Percentiles rank a stretch among this genome's conserved stretches.
Conservation (phyloP, 2,329 filamentous ascomycete genomes). For the Grosmannia penicillata region DNA sequence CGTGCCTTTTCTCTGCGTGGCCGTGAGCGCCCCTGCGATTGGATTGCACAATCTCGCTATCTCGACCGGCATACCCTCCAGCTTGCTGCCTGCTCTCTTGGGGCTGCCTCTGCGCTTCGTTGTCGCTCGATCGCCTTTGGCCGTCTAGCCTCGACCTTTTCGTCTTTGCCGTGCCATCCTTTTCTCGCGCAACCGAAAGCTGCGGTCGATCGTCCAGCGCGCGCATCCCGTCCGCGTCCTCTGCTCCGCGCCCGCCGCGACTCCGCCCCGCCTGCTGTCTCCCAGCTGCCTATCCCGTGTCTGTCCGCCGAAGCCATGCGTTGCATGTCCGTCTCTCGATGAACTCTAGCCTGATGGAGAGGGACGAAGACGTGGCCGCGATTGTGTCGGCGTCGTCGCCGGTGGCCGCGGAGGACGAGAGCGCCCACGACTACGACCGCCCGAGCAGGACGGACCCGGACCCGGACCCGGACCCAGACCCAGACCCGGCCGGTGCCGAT, state of each 20-base stretch:
- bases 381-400: not conserved
- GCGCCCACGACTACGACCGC: not conserved
- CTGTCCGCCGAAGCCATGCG: conserved; percentile 9
- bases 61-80: no score
- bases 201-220: no score
- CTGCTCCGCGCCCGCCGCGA: not conserved
- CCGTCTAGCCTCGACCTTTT: no score
- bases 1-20: no score
- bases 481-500: no score
- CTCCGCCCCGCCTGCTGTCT: no score
- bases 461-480: no score
- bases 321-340: conserved; percentile 8
- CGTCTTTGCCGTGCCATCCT: no score
- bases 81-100: not conserved
- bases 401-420: not conserved
- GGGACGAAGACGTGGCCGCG: conserved; percentile 8
- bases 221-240: not conserved
- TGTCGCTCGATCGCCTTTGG: no score
- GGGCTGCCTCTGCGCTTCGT: not conserved
- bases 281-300: not conserved
- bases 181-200: no score
- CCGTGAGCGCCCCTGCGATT: no score
- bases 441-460: not conserved
- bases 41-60: not conserved
- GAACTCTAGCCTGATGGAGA: conserved; percentile 12